These are phyloP conservation scores for Phaeosphaeriaceae sp. DNA, from an alignment of 2,329 filamentous ascomycete species.

Conservation along the genomic window DNA sequence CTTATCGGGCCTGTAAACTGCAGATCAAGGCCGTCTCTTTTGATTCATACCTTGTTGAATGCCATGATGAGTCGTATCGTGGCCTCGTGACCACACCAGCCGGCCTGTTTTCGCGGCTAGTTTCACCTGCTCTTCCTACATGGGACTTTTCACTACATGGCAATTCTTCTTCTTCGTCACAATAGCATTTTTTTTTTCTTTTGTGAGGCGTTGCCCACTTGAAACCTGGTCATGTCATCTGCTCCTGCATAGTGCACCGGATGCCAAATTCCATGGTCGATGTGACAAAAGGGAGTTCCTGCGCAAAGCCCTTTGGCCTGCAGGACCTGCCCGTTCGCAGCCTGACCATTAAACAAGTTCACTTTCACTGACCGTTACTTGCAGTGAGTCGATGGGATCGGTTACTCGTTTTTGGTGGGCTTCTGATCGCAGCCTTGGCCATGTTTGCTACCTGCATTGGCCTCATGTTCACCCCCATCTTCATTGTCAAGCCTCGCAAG, in stretches of 20 bases:
- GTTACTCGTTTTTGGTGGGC: slow-evolving; percentile 78
- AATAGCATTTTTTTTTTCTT: slow-evolving; percentile 19
- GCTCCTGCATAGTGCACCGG: slow-evolving; percentile 33
- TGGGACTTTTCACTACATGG: slow-evolving; percentile 22
- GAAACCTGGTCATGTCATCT: slow-evolving; percentile 32
- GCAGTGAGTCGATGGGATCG: slow-evolving; percentile 97
- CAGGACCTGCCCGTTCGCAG: slow-evolving; percentile 46
- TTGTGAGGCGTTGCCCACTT: slow-evolving; percentile 9
- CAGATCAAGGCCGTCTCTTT: slow-evolving; percentile 14
- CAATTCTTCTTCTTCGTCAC: slow-evolving; percentile 28
- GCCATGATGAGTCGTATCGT: slow-evolving; percentile 14
- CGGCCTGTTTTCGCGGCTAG: slow-evolving; percentile 30
- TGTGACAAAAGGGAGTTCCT: slow-evolving; percentile 52
- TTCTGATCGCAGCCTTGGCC: slow-evolving; percentile 63
- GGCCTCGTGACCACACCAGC: slow-evolving; percentile 38
- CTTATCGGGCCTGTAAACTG: slow-evolving; percentile 19
- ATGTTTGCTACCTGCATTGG: slow-evolving; percentile 95
- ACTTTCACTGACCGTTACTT: slow-evolving; percentile 41
- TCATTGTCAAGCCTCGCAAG: slow-evolving; percentile 83
- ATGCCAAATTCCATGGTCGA: slow-evolving; percentile 21
- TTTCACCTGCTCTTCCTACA: slow-evolving; percentile 28
- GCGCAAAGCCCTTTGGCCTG: slow-evolving; percentile 47
- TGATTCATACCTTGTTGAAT: slow-evolving; percentile 12
- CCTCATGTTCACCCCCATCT: slow-evolving; percentile 74
- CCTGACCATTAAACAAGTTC: slow-evolving; percentile 26